phyloP scores from a whole-genome alignment of 2,329 filamentous ascomycete species.

The Diaporthe capsici region DNA sequence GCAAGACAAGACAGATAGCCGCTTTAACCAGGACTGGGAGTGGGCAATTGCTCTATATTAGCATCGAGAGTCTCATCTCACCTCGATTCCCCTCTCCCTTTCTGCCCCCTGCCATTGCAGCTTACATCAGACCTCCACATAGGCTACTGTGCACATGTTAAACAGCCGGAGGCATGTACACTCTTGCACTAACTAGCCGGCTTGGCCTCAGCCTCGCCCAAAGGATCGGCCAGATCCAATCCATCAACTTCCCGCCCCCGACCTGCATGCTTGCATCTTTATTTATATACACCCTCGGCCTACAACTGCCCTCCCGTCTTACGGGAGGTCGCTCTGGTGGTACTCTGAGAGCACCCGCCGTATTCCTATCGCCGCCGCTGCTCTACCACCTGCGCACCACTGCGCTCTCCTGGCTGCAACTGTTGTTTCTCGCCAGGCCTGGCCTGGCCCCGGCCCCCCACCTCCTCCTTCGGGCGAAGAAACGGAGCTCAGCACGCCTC shows the following conservation, averaged over 20 bases:
- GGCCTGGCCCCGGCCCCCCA: constrained; percentile 13
- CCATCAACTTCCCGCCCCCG: constrained; percentile 8
- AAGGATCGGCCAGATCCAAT: constrained; percentile 35
- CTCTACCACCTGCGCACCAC: background rate
- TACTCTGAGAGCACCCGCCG: background rate
- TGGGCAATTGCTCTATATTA: background rate
- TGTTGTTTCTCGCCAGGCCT: constrained; percentile 24
- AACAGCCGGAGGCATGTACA: background rate
- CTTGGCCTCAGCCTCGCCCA: constrained; percentile 30
- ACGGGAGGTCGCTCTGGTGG: constrained; percentile 6
- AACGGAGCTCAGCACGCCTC: constrained; percentile 9
- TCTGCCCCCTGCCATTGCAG: constrained; percentile 13
- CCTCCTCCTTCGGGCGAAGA: constrained; percentile 14
- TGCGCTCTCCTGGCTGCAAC: background rate
- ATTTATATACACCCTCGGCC: constrained; percentile 15
- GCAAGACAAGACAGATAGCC: background rate
- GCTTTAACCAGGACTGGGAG: background rate
- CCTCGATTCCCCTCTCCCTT: background rate
- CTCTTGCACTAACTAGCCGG: background rate
- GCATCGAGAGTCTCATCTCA: background rate
- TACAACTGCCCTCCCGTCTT: background rate
- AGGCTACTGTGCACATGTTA: background rate
- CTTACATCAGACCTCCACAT: background rate
- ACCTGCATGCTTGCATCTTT: constrained; percentile 26
- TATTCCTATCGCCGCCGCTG: background rate